Evolutionary conservation across 345 rosid genomes (phyloP), one percentile per base, ranked within the genome.

Genomic region (thale cress (Arabidopsis thaliana)): DNA sequence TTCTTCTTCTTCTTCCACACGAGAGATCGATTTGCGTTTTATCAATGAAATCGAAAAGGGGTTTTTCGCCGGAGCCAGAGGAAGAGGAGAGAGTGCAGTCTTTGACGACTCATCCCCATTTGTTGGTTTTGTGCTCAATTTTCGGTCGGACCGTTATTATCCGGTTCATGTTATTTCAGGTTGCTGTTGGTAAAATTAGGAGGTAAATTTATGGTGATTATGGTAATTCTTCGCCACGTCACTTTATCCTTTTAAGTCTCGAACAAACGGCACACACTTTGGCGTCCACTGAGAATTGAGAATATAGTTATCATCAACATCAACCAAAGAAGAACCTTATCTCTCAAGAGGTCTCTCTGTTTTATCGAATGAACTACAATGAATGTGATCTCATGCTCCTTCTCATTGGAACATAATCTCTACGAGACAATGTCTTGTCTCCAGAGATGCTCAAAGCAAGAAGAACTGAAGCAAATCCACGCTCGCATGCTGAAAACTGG

Each of bases 401-500:
- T 66, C 44, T 2, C 80, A 7, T 25, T 64, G 16, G 78, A 69
- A 33, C 69, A 76, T 0, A 78, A 72, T 20, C 58, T 72, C n/a
- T 5, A 64, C 36, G 73, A 74, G 37, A 69, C 83, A 2, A 50
- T 79, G 52, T 74, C 84, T 57, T 81, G 79, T 57, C 87, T 89
- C 46, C 78, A 84, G 16, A 73, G 75, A 79, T 89, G 91, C 65
- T 80, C 91, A 10, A 83, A 60, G 52, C 75, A 79, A 73, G 69
- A 73, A 20, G 87, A 83, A 46, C 73, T 85, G 41, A 84, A 82
- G 83, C 93, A 87, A 77, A 77, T 87, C 73, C 92, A 90, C 56
- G 87, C 89, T 49, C 82, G 60, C 0, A 81, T 90, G 86, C 48
- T 84, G 38, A 92, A 88, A 80, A 69, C 85, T 51, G 87, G 96